A percentile compares a stretch with the other conserved stretches of the same genome.
Conservation (phyloP, 2,329 filamentous ascomycete genomes). For the Aspergillus sp. region DNA sequence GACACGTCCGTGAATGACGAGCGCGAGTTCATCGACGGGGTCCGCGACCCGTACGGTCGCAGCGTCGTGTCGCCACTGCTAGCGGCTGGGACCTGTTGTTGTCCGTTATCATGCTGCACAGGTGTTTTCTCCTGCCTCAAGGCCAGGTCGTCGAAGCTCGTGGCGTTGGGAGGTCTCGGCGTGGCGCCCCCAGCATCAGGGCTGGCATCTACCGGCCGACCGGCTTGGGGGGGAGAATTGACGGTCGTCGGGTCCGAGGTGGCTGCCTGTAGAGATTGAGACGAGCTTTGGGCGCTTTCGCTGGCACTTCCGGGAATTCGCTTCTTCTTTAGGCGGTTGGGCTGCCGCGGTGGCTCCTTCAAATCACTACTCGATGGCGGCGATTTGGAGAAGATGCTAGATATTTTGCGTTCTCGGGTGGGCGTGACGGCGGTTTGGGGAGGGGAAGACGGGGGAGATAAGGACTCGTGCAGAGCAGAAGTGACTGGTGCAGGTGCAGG, state of each 20-base stretch:
- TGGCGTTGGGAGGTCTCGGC: slow-evolving; percentile 32
- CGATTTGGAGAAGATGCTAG: slow-evolving; percentile 66
- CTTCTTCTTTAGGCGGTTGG: slow-evolving; percentile 92
- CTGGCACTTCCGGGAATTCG: slow-evolving; percentile 72
- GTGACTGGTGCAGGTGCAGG: background rate
- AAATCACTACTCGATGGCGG: slow-evolving; percentile 60
- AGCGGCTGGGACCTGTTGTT: slow-evolving; percentile 26
- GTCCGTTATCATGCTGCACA: slow-evolving; percentile 40
- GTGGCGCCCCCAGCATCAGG: slow-evolving; percentile 35
- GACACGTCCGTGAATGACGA: slow-evolving; percentile 75
- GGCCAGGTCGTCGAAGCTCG: slow-evolving; percentile 26
- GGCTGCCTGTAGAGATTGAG: slow-evolving; percentile 64
- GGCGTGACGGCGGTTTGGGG: slow-evolving; percentile 52
- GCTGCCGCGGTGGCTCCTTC: slow-evolving; percentile 62
- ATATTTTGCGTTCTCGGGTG: slow-evolving; percentile 65
- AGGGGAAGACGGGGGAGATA: slow-evolving; percentile 43
- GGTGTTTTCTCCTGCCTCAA: slow-evolving; percentile 16
- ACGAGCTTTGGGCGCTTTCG: slow-evolving; percentile 88
- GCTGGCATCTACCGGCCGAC: slow-evolving; percentile 21
- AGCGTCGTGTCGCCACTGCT: slow-evolving; percentile 51
- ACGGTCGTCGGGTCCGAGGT: slow-evolving; percentile 41
- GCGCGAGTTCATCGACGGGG: slow-evolving; percentile 72
- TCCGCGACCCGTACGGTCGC: slow-evolving; percentile 69
- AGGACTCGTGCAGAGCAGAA: slow-evolving; percentile 40
- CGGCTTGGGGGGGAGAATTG: slow-evolving; percentile 19